Percentiles rank a stretch among this genome's conserved stretches.
These are phyloP conservation scores for Amauroascus verrucosus DNA, from an alignment of 2,329 filamentous ascomycete species.

Conservation along the genomic window DNA sequence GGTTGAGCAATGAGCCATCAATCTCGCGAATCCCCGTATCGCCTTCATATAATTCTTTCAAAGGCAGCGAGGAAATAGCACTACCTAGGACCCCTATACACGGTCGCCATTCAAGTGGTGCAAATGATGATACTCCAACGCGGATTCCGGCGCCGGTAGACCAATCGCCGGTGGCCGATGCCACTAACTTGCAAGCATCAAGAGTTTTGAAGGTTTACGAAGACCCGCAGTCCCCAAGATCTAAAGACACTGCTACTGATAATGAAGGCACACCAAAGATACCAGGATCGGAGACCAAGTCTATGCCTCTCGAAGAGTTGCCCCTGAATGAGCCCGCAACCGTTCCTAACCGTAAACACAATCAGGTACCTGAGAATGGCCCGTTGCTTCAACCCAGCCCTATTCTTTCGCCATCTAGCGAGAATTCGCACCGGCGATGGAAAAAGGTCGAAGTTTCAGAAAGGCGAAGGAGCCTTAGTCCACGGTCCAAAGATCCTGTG, in stretches of 20 bases:
- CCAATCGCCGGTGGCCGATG: background rate
- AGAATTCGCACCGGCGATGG: constrained; percentile 25
- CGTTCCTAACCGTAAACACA: constrained; percentile 20
- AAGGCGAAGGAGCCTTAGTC: constrained; percentile 28
- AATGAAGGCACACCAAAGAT: constrained; percentile 16
- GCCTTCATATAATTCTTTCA: constrained; percentile 9
- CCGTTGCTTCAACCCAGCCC: constrained; percentile 7
- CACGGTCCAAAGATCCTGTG: constrained; percentile 30
- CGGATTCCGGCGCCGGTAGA: background rate
- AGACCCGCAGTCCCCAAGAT: constrained; percentile 37
- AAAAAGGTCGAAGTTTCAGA: constrained; percentile 25
- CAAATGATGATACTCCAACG: background rate
- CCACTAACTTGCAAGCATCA: background rate
- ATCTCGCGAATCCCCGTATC: constrained; percentile 15
- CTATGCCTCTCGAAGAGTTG: constrained; percentile 31
- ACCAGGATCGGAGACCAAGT: constrained; percentile 20
- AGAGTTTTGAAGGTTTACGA: constrained; percentile 41
- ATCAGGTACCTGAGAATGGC: constrained; percentile 16
- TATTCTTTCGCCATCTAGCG: constrained; percentile 13
- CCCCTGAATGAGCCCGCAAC: constrained; percentile 29
- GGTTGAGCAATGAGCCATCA: constrained; percentile 9
- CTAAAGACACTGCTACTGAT: constrained; percentile 20
- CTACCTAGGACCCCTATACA: constrained; percentile 12
- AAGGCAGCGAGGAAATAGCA: constrained; percentile 12
- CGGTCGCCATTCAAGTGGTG: background rate